These are phyloP conservation scores for Picea abies DNA, from an alignment of 83 land plant species.

Conservation along the genomic window DNA sequence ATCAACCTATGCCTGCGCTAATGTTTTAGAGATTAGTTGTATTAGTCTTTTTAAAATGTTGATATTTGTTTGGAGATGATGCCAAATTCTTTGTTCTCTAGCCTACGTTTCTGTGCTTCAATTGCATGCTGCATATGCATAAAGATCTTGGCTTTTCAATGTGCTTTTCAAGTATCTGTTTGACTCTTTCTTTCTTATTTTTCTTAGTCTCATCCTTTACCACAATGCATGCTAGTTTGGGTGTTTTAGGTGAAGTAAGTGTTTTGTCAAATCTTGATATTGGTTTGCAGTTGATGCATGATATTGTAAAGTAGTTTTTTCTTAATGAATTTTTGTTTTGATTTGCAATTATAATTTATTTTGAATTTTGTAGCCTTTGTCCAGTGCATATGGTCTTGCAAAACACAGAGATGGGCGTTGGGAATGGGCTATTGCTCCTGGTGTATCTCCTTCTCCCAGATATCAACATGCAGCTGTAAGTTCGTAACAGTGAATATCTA, in stretches of 20 bases:
- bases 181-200: neutral
- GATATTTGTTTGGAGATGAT: neutral
- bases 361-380: conserved; percentile 61
- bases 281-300: neutral
- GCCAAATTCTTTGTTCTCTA: neutral
- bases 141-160: neutral
- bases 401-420: conserved; percentile 97
- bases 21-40: no score
- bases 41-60: no score
- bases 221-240: neutral
- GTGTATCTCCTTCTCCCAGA: conserved; percentile 92
- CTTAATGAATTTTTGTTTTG: neutral
- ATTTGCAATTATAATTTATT: neutral
- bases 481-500: conserved; percentile 1
- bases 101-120: neutral
- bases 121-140: neutral
- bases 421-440: conserved; percentile 99
- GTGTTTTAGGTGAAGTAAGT: neutral
- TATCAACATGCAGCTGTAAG: conserved; percentile 95
- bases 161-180: neutral
- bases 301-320: neutral
- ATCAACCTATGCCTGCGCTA: no score
- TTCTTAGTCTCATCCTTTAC: neutral
- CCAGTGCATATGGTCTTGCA: conserved; percentile 95
- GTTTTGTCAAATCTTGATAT: neutral